Conservation (phyloP, 2,329 filamentous ascomycete genomes). For the Fusarium sp. region DNA sequence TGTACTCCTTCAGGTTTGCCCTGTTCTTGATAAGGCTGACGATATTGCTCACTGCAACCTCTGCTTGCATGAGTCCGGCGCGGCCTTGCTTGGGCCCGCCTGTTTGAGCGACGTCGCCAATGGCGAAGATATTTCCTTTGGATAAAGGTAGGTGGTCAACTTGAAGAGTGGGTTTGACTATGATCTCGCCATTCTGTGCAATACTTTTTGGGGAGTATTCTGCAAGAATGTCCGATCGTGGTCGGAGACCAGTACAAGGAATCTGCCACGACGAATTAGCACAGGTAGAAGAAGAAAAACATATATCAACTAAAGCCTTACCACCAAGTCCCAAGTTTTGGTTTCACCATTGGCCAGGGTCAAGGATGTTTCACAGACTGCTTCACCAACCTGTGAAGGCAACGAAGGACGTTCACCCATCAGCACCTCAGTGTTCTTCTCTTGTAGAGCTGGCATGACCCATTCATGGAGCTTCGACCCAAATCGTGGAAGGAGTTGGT, state of each 20-base stretch:
- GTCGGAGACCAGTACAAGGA: conserved; percentile 32
- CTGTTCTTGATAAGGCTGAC: conserved; percentile 9
- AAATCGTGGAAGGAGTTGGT: conserved; percentile 26
- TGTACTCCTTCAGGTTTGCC: background rate
- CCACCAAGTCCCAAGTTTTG: conserved; percentile 24
- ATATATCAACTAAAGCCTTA: background rate
- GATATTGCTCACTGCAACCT: conserved; percentile 20
- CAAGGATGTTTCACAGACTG: background rate
- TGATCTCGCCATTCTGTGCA: conserved; percentile 9
- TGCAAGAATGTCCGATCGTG: conserved; percentile 16
- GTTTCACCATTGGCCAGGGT: background rate
- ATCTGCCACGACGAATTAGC: conserved; percentile 2
- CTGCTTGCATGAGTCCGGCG: conserved; percentile 23
- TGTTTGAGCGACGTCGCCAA: conserved; percentile 26
- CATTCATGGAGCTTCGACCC: conserved; percentile 15
- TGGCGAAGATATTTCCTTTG: conserved; percentile 8
- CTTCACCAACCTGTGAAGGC: background rate
- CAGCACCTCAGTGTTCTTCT: conserved; percentile 7
- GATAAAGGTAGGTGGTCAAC: background rate
- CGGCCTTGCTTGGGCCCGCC: conserved; percentile 36
- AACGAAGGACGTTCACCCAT: conserved; percentile 12
- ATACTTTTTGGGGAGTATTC: conserved; percentile 13
- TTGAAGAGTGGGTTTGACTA: conserved; percentile 24
- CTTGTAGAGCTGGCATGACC: background rate
- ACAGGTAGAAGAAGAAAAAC: rapidly evolving